Conservation (phyloP, 352 stramenopile species). For the Peronospora belbahrii region DNA sequence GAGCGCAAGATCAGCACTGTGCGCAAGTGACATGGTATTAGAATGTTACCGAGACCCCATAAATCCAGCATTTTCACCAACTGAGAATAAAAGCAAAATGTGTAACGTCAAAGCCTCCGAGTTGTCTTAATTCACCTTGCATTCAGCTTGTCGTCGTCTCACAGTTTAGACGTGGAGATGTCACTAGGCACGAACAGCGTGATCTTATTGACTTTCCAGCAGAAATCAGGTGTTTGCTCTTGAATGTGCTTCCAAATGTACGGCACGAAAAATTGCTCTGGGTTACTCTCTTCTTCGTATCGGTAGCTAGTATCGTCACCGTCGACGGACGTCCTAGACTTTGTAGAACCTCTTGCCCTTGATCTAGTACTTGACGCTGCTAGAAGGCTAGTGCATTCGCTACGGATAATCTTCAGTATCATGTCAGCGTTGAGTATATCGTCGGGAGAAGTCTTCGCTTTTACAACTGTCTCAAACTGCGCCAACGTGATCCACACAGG, state of each 20-base stretch:
- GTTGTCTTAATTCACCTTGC: background rate
- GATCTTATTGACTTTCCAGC: slow-evolving; percentile 76
- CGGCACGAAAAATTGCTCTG: slow-evolving; percentile 73
- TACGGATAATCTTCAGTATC: slow-evolving; percentile 59
- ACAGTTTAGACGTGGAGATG: slow-evolving; percentile 6
- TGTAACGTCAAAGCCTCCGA: slow-evolving; percentile 12
- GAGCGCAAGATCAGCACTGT: slow-evolving; percentile 75
- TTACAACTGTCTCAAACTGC: slow-evolving; percentile 52
- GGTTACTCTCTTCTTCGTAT: slow-evolving; percentile 65
- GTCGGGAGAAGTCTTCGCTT: slow-evolving; percentile 44
- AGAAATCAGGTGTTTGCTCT: slow-evolving; percentile 68
- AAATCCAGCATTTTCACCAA: slow-evolving; percentile 10
- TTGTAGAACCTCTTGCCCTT: slow-evolving; percentile 3
- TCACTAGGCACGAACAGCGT: slow-evolving; percentile 50
- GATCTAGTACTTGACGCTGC: slow-evolving; percentile 31
- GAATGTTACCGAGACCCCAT: slow-evolving; percentile 6
- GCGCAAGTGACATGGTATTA: slow-evolving; percentile 58
- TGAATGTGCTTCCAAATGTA: slow-evolving; percentile 74
- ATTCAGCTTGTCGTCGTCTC: slow-evolving; percentile 15
- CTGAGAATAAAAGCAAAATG: slow-evolving; percentile 20
- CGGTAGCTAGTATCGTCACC: slow-evolving; percentile 67
- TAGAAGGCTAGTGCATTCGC: slow-evolving; percentile 60
- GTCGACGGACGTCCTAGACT: slow-evolving; percentile 18
- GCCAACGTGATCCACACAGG: slow-evolving; percentile 57
- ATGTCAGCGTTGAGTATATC: slow-evolving; percentile 55